A percentile compares a stretch with the other conserved stretches of the same genome.
Evolutionary conservation across 2,329 filamentous ascomycete genomes (phyloP).

Genomic region (Epichloe baconii): DNA sequence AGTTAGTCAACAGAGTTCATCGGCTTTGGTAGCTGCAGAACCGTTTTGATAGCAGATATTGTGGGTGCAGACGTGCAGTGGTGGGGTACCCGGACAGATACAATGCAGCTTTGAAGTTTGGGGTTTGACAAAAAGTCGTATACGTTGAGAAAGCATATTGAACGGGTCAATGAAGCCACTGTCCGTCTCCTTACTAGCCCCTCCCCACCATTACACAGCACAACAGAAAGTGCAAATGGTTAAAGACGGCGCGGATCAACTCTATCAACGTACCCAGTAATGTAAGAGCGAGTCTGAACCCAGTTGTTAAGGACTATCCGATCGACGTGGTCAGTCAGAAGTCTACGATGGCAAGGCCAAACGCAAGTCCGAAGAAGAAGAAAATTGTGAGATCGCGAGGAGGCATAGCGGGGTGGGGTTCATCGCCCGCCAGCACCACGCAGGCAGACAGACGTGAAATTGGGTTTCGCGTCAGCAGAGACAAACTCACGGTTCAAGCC

Average conservation of each 20-base stretch:
- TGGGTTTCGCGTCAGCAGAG: background rate
- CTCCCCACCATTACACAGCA: background rate
- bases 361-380: background rate
- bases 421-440: background rate
- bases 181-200: background rate
- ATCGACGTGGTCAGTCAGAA: slow-evolving; percentile 3
- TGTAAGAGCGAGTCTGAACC: slow-evolving; percentile 61
- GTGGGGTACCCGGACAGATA: background rate
- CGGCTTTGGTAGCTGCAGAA: background rate
- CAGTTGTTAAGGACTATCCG: slow-evolving; percentile 51
- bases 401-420: slow-evolving; percentile 2
- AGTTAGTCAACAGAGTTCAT: background rate
- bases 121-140: background rate
- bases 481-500: slow-evolving; percentile 30
- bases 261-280: slow-evolving; percentile 53
- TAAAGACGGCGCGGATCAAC: background rate
- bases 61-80: background rate
- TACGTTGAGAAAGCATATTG: no score
- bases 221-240: background rate
- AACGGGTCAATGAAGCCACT: background rate
- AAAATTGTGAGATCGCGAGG: background rate
- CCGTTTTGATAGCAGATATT: background rate
- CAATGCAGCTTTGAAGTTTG: background rate
- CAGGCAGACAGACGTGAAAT: background rate
- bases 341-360: background rate